These are phyloP conservation scores for Aspergillus sp. DNA, from an alignment of 2,329 filamentous ascomycete genomes.

Conservation along the genomic window DNA sequence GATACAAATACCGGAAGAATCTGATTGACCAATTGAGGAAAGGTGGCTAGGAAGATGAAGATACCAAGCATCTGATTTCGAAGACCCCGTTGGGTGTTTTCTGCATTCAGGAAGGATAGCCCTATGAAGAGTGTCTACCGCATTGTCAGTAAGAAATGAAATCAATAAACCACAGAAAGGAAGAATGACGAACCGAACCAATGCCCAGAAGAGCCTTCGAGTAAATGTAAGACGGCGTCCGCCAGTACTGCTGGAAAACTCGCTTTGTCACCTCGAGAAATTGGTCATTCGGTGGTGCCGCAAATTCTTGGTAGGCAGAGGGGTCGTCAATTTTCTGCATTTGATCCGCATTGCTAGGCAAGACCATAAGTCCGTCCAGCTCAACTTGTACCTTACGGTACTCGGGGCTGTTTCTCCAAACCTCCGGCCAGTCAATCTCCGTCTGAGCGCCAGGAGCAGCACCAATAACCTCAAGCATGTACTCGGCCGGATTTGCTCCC, in stretches of 20 bases:
- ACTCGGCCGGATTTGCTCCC: slow-evolving; percentile 68
- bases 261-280: slow-evolving; percentile 62
- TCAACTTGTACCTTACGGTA: slow-evolving; percentile 49
- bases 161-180: too few relatives aligned
- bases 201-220: slow-evolving; percentile 66
- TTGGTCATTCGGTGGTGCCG: slow-evolving; percentile 65
- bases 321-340: slow-evolving; percentile 32
- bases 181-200: slow-evolving; percentile 34
- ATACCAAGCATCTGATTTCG: slow-evolving; percentile 89
- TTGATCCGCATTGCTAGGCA: slow-evolving; percentile 22
- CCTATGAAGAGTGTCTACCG: slow-evolving; percentile 63
- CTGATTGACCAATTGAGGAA: slow-evolving; percentile 52
- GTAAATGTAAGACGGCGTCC: slow-evolving; percentile 82
- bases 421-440: slow-evolving; percentile 59
- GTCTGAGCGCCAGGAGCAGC: slow-evolving; percentile 58
- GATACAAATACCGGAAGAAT: slow-evolving; percentile 56
- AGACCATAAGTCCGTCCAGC: slow-evolving; percentile 46
- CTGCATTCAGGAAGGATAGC: slow-evolving; percentile 71
- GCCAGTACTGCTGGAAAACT: slow-evolving; percentile 89
- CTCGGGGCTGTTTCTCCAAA: slow-evolving; percentile 56
- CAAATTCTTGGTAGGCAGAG: slow-evolving; percentile 67
- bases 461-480: slow-evolving; percentile 57
- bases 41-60: slow-evolving; percentile 78
- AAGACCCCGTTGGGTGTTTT: slow-evolving; percentile 69
- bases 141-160: too few relatives aligned